Evolutionary conservation across 805 yeast species (phyloP), one percentile per base, ranked within the genome.

Genomic region (Lipomyces lipofer): DNA sequence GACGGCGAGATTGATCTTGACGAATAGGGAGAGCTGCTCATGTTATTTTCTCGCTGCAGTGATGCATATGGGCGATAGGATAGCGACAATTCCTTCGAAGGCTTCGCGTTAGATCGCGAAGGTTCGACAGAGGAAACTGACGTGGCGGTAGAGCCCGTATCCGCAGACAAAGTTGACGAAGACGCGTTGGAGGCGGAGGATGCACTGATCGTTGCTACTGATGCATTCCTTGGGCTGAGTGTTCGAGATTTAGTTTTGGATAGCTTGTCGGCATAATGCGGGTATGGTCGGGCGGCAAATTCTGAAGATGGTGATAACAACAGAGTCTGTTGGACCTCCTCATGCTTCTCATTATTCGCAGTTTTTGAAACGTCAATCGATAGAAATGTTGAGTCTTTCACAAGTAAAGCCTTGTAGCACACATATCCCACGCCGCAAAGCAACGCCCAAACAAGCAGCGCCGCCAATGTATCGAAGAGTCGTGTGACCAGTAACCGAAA

Each of bases 201-300:
- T n/a, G n/a, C 15, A 13, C 24, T 9, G 28, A 12, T 21, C 15
- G 7, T 13, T 33, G n/a, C n/a, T 28, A 21, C 33, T 39, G 28
- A 1, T 30, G 35, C 17, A 38, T 13, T 21, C 38, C 24, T 4
- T 9, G 24, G 24, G 9, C 10, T 28, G 7, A 29, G 29, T 22
- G n/a, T n/a, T n/a, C n/a, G n/a, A n/a, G n/a, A n/a, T n/a, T n/a
- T n/a, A n/a, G n/a, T 15, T 12, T 38, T 15, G 19, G 21, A 3
- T 8, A n/a, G 17, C 28, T 38, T 38, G 8, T 39, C 43, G 1
- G 42, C 33, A 19, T 36, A 29, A 22, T 43, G 52, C 21, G 50
- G 48, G 22, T 55, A 55, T 2, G 59, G 59, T 10, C 56, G 35
- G 4, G 59, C 59, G 2, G 59, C 54, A 32, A 24, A 44, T 15